A percentile compares a stretch with the other conserved stretches of the same genome.
These are phyloP conservation scores for Raffaelea arxii DNA, from an alignment of 2,329 filamentous ascomycete genomes.

Conservation along the genomic window DNA sequence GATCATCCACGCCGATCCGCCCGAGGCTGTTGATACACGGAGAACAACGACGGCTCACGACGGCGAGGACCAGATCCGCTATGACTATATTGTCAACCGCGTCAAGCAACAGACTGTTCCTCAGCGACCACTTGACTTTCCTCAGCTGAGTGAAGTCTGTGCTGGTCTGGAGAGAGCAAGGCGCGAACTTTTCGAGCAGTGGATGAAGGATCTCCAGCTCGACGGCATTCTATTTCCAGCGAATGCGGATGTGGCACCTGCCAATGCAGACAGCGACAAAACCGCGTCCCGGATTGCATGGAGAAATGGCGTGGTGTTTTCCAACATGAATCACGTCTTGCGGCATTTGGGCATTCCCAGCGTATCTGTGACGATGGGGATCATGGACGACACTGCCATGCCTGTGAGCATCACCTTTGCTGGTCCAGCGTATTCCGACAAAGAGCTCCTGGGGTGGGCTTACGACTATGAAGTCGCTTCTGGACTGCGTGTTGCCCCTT, in stretches of 20 bases:
- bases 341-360: slow-evolving; percentile 45
- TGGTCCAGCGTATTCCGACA: neutral
- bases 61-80: neutral
- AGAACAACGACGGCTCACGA: neutral
- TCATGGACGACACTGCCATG: slow-evolving; percentile 19
- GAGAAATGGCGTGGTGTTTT: slow-evolving; percentile 42
- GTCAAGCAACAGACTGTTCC: neutral
- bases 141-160: neutral
- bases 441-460: neutral
- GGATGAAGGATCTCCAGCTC: neutral
- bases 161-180: neutral
- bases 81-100: neutral
- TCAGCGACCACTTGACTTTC: neutral
- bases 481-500: neutral
- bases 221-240: neutral
- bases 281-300: slow-evolving; percentile 18
- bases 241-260: neutral
- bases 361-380: slow-evolving; percentile 43
- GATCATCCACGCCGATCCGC: neutral
- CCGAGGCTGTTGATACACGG: neutral
- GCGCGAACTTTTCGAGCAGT: neutral
- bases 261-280: neutral
- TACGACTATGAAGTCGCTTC: neutral
- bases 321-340: slow-evolving; percentile 42
- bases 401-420: neutral